A percentile compares a stretch with the other conserved stretches of the same genome.
phyloP scores from a whole-genome alignment of 1,284 basidiomycete genomes.

The Apiotrichum montevideense region DNA sequence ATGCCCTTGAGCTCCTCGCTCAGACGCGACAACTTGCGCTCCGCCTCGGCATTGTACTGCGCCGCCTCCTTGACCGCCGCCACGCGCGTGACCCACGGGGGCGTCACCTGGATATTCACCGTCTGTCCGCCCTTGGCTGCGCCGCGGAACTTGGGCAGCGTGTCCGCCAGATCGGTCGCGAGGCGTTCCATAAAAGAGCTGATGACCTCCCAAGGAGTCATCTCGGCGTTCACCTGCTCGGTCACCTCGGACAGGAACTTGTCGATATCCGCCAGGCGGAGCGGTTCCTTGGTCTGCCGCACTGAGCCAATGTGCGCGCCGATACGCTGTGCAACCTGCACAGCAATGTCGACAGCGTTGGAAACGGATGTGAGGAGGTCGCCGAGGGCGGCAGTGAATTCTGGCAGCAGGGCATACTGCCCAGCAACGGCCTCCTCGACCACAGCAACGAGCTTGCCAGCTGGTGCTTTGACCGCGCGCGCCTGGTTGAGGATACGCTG shows the following conservation, averaged over 20 bases:
- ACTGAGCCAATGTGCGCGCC: slow-evolving; percentile 71
- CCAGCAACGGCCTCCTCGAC: slow-evolving; percentile 71
- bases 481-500: slow-evolving; percentile 73
- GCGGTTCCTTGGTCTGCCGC: slow-evolving; percentile 64
- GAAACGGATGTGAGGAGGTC: slow-evolving; percentile 64
- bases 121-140: slow-evolving; percentile 57
- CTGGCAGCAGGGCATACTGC: slow-evolving; percentile 62
- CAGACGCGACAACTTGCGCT: slow-evolving; percentile 74
- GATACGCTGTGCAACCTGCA: slow-evolving; percentile 83
- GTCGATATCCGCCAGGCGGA: slow-evolving; percentile 67
- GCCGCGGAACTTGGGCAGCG: slow-evolving; percentile 66
- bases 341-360: slow-evolving; percentile 80
- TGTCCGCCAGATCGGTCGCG: slow-evolving; percentile 60
- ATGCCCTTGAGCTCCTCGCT: slow-evolving; percentile 85
- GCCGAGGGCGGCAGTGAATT: slow-evolving; percentile 65
- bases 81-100: slow-evolving; percentile 85
- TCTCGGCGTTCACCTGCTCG: slow-evolving; percentile 44
- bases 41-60: slow-evolving; percentile 83
- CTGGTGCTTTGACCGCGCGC: slow-evolving; percentile 69
- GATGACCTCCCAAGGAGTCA: slow-evolving; percentile 70
- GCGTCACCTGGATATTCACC: slow-evolving; percentile 52
- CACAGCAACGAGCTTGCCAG: slow-evolving; percentile 78
- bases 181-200: slow-evolving; percentile 63
- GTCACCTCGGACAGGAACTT: slow-evolving; percentile 63
- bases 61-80: slow-evolving; percentile 76